Percentiles rank a stretch among this genome's conserved stretches.
phyloP scores from a whole-genome alignment of 2,329 filamentous ascomycete genomes.

The Fusarium virguliforme region DNA sequence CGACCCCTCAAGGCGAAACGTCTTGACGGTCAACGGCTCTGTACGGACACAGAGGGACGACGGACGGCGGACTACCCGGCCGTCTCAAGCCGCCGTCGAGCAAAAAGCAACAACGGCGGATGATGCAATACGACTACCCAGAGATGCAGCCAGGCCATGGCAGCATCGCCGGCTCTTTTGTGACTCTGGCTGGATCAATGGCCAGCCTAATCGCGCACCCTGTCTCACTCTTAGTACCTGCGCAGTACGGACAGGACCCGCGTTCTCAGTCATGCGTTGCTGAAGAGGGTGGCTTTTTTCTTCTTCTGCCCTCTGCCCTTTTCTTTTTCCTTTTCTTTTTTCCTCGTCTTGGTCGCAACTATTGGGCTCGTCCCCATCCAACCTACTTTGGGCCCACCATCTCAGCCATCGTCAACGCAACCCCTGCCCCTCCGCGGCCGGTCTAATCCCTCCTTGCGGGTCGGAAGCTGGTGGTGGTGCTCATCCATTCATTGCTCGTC shows the following conservation, averaged over 20 bases:
- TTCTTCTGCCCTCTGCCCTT: constrained; percentile 25
- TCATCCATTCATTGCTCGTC: constrained; percentile 13
- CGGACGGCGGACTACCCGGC: constrained; percentile 17
- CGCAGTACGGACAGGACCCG: constrained; percentile 21
- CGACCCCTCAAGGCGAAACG: constrained; percentile 15
- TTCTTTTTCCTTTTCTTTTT: constrained; percentile 39
- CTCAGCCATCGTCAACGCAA: constrained; percentile 44
- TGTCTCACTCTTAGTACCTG: constrained; percentile 48
- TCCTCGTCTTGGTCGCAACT: constrained; percentile 32
- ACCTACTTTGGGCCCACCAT: constrained; percentile 44
- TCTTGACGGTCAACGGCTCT: constrained; percentile 24
- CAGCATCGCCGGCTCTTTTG: constrained; percentile 43
- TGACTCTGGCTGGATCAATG: constrained; percentile 39
- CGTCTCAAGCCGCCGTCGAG: constrained; percentile 34
- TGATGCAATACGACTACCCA: constrained; percentile 49
- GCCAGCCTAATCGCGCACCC: constrained; percentile 39
- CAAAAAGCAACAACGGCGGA: constrained; percentile 41
- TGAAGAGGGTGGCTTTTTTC: constrained; percentile 38
- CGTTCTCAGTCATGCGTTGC: constrained; percentile 44
- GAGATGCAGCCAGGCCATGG: constrained; percentile 38
- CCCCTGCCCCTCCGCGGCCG: constrained; percentile 36
- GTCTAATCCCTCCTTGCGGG: constrained; percentile 29
- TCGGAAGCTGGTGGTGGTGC: constrained; percentile 10
- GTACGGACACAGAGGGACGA: constrained; percentile 16
- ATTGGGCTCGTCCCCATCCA: constrained; percentile 40